Base-by-base conservation (phyloP, 306 rosid genomes). In the Cucurbita moschata region DNA sequence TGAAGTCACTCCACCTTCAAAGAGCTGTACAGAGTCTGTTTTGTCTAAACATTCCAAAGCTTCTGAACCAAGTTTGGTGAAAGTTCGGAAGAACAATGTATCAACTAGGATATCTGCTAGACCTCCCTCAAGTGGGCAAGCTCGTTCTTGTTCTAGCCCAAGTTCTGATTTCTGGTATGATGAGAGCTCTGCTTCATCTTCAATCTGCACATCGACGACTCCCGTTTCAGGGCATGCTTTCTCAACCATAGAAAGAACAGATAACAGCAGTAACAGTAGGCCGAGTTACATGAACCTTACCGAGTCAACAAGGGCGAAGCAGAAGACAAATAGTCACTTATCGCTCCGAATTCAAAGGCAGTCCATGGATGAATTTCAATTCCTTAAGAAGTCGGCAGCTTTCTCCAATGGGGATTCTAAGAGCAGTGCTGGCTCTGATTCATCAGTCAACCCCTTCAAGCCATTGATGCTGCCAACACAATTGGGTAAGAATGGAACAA, bases 311-410 rank as follows among this genome's bases (percentile, higher is more conserved):
- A 95, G 88, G 81, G 88, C 90, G 7, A 95, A 95, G 86, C 88
- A 67, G 49, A 94, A 82, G 68, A 18, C 78, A 6, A 37, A 44
- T 21, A 74, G 75, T 77, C 81, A 76, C 55, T 67, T 61, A 46
- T 77, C 85, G 68, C 84, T 85, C 19, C 79, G 98, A 83, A 78
- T 82, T 75, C 90, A 87, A 60, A 89, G 96, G 88, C 99, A 95
- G 19, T 91, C 99, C 61, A 89, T 88, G 99, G 99, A 95, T 51
- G 97, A 91, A 82, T 91, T 85, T 79, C 96, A 95, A 59, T 91
- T 91, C 77, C 73, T 89, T 75, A 85, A 87, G 77, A 89, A 78
- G 75, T 89, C 81, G 15, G 87, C 78, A 16, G 82, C 76, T 83
- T 85, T 88, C 81, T 80, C 88, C 4, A 84, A 84, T 75, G 96